These are phyloP conservation scores for Macrotyloma uniflorum DNA, from an alignment of 306 rosid species.

Conservation along the genomic window DNA sequence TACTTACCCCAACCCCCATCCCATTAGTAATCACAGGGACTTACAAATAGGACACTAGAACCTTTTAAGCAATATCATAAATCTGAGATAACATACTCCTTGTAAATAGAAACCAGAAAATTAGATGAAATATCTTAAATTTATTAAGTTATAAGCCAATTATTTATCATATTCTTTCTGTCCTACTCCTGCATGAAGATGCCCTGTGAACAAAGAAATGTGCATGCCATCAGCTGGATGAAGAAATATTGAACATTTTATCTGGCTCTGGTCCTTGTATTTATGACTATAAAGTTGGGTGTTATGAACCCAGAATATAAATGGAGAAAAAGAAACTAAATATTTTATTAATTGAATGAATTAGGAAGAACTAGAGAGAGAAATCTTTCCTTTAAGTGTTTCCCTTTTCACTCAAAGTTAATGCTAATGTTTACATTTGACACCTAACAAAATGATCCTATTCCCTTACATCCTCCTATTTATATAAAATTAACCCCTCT, in stretches of 20 bases:
- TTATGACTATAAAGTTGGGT: background rate
- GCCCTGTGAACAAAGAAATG: background rate
- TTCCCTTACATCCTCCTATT: background rate
- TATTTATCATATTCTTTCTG: background rate
- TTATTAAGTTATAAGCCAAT: background rate
- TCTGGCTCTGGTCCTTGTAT: constrained; percentile 1
- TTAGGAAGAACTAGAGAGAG: background rate
- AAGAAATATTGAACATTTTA: background rate
- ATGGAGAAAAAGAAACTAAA: background rate
- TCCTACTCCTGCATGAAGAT: background rate
- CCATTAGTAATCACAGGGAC: background rate
- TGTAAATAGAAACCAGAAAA: background rate
- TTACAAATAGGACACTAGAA: background rate
- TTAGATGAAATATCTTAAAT: background rate
- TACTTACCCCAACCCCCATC: background rate
- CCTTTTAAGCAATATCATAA: background rate
- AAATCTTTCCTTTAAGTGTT: background rate
- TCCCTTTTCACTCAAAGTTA: background rate
- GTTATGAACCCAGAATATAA: background rate
- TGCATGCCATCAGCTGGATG: background rate
- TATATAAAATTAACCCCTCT: background rate
- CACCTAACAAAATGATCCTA: background rate
- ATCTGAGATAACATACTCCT: background rate
- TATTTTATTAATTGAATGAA: background rate
- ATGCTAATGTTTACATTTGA: background rate